A percentile compares a stretch with the other conserved stretches of the same genome.
phyloP scores from a whole-genome alignment of 2,329 filamentous ascomycete genomes.

The Monosporascus sp. region DNA sequence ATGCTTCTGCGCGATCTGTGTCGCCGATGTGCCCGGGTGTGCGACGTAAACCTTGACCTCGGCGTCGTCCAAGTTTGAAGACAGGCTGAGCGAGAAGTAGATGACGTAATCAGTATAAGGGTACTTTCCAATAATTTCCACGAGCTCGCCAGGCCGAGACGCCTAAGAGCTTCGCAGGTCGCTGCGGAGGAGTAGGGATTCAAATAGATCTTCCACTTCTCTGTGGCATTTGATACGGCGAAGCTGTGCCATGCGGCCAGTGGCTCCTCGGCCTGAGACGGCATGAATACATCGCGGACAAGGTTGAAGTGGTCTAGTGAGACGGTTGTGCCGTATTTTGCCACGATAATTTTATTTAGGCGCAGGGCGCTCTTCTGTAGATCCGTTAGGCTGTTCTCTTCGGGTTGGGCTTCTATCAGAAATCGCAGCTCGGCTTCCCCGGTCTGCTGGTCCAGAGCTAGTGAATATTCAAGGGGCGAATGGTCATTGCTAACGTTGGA shows the following conservation, averaged over 20 bases:
- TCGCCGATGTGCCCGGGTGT: conserved; percentile 4
- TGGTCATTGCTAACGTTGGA: conserved; percentile 12
- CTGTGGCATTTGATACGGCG: conserved; percentile 4
- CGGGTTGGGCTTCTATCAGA: conserved; percentile 11
- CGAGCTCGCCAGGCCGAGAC: no score
- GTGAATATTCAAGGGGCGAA: conserved; percentile 13
- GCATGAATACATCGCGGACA: conserved; percentile 12
- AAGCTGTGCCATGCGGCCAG: conserved; percentile 12
- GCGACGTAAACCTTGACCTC: conserved; percentile 12
- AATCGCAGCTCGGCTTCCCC: conserved; percentile 13
- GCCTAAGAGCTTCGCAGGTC: conserved; percentile 8
- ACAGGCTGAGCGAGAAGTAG: conserved; percentile 12
- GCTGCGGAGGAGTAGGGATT: conserved; percentile 4
- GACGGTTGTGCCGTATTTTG: conserved; percentile 4
- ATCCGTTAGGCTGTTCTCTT: background rate
- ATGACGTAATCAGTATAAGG: conserved; percentile 7
- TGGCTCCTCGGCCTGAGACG: conserved; percentile 1
- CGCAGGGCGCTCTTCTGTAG: conserved; percentile 4
- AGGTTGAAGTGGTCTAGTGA: conserved; percentile 9
- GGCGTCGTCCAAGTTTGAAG: conserved; percentile 1
- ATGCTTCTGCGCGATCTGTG: conserved; percentile 7
- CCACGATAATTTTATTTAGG: conserved; percentile 4
- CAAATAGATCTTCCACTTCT: conserved; percentile 14
- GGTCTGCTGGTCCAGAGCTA: conserved; percentile 9
- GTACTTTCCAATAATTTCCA: no score